A percentile compares a stretch with the other conserved stretches of the same genome.
Evolutionary conservation across 1,284 basidiomycete species (phyloP).

Genomic region (Moniliella sp.): DNA sequence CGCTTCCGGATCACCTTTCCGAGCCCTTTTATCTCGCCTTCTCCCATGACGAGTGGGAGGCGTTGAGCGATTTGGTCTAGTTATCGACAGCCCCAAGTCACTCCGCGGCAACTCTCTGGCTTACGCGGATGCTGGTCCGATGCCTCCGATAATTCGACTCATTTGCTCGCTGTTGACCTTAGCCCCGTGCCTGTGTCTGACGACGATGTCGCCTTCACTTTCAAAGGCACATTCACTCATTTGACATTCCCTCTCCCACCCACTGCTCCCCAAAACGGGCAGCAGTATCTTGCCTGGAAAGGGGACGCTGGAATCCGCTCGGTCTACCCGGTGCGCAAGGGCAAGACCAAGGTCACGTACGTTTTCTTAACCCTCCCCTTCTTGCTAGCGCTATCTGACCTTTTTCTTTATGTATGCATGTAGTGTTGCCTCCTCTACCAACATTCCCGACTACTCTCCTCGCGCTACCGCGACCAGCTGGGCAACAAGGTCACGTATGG

Average conservation of each 20-base stretch:
- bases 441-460: conserved; percentile 48
- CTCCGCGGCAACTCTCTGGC: not conserved
- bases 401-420: not conserved
- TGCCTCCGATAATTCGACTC: not conserved
- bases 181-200: not conserved
- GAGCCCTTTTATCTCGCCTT: not conserved
- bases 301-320: conserved; percentile 56
- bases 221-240: conserved; percentile 48
- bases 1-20: not conserved
- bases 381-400: conserved; percentile 7
- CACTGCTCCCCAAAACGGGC: conserved; percentile 50
- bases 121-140: not conserved
- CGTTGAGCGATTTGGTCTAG: not conserved
- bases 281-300: conserved; percentile 55
- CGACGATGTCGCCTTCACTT: not conserved
- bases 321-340: conserved; percentile 57
- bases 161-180: not conserved
- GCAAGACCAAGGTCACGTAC: conserved; percentile 63
- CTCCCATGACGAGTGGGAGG: not conserved
- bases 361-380: conserved; percentile 19
- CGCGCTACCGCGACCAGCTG: conserved; percentile 47
- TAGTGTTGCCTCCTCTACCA: conserved; percentile 30
- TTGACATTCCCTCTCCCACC: conserved; percentile 54
- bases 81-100: not conserved
- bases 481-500: conserved; percentile 67